phyloP scores from a whole-genome alignment of 2,329 filamentous ascomycete genomes.

The Aspergillus brasiliensis region DNA sequence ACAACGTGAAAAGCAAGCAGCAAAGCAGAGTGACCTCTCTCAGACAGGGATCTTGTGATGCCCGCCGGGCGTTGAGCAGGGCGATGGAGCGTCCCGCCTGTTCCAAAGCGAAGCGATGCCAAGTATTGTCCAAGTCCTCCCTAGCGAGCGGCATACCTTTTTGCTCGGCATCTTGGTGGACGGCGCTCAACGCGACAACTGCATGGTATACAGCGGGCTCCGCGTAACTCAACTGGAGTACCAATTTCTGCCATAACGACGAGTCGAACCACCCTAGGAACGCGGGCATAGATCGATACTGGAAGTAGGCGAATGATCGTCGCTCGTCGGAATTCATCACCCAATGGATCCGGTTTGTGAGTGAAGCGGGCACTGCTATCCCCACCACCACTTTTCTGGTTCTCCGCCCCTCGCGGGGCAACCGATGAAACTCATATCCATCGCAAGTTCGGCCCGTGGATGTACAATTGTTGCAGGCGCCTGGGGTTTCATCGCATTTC shows the following conservation, averaged over 20 bases:
- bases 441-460: constrained; percentile 42
- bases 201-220: constrained; percentile 15
- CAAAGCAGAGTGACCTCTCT: constrained; percentile 10
- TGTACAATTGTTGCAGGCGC: constrained; percentile 37
- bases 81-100: constrained; percentile 5
- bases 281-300: constrained; percentile 16
- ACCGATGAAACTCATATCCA: constrained; percentile 32
- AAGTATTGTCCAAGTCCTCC: constrained; percentile 7
- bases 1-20: constrained; percentile 13
- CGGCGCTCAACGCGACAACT: constrained; percentile 6
- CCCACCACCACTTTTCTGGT: not conserved
- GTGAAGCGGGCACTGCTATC: not conserved
- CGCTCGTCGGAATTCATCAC: constrained; percentile 19
- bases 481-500: constrained; percentile 36
- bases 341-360: not conserved
- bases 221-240: constrained; percentile 1
- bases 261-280: constrained; percentile 19
- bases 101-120: constrained; percentile 14
- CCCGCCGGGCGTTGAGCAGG: constrained; percentile 1
- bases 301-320: constrained; percentile 24
- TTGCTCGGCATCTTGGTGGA: constrained; percentile 3
- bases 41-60: constrained; percentile 12
- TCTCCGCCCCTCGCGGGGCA: constrained; percentile 2
- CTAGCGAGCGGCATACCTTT: constrained; percentile 1
- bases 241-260: constrained; percentile 10